Percentiles rank a stretch among this genome's conserved stretches.
phyloP scores from a whole-genome alignment of 2,329 filamentous ascomycete species.

The Aureobasidium leucospermi region DNA sequence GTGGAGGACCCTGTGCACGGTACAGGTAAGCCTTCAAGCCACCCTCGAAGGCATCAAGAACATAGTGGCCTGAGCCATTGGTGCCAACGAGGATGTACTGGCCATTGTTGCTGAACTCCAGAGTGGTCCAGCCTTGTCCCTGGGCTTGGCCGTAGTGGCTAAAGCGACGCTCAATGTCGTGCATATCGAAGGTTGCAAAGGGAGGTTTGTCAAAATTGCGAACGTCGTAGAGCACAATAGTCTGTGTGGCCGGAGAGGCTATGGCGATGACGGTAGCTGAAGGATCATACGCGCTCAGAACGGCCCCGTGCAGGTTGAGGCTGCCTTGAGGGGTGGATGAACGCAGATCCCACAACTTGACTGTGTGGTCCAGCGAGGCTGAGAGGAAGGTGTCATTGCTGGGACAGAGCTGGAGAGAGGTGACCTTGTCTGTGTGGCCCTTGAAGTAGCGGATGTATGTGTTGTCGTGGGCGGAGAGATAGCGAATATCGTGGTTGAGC shows the following conservation, averaged over 20 bases:
- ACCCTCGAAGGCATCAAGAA: conserved; percentile 90
- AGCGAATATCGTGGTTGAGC: conserved; percentile 81
- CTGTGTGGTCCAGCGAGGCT: conserved; percentile 81
- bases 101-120: conserved; percentile 95
- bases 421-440: conserved; percentile 80
- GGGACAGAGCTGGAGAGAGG: conserved; percentile 74
- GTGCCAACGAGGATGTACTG: conserved; percentile 80
- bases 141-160: conserved; percentile 41
- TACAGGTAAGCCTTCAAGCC: conserved; percentile 42
- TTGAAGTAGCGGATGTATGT: conserved; percentile 94
- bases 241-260: conserved; percentile 70
- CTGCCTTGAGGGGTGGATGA: conserved; percentile 74
- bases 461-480: conserved; percentile 89
- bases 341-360: conserved; percentile 81
- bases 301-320: conserved; percentile 71
- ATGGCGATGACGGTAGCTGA: conserved; percentile 88
- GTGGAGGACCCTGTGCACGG: conserved; percentile 21
- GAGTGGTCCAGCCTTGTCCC: conserved; percentile 66
- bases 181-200: conserved; percentile 77
- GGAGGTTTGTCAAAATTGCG: conserved; percentile 90
- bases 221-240: conserved; percentile 82
- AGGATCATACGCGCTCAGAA: conserved; percentile 83
- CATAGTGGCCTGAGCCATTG: conserved; percentile 74
- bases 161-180: conserved; percentile 52
- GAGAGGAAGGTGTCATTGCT: conserved; percentile 87